phyloP scores from a whole-genome alignment of 768 basidiomycete species.

The Myochromella boudieri region DNA sequence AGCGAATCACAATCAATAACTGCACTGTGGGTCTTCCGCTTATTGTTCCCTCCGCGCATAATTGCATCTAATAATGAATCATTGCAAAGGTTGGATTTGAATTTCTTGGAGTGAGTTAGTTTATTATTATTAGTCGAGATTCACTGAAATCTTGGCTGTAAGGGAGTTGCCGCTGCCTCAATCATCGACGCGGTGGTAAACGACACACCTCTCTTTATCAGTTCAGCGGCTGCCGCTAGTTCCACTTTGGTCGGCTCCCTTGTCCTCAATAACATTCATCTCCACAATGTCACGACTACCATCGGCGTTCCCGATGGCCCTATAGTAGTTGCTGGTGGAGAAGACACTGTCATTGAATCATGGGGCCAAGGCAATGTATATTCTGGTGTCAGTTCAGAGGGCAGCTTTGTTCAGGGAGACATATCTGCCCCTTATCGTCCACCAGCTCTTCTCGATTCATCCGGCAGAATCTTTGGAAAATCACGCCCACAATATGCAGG shows the following conservation, averaged over 20 bases:
- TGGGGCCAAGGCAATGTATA: slow-evolving; percentile 46
- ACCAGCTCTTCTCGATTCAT: slow-evolving; percentile 49
- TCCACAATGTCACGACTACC: slow-evolving; percentile 58
- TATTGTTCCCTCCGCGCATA: not conserved
- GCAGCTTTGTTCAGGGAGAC: slow-evolving; percentile 48
- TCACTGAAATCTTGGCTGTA: not conserved
- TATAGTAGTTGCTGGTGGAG: slow-evolving; percentile 49
- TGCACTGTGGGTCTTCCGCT: slow-evolving; percentile 28
- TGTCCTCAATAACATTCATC: slow-evolving; percentile 59
- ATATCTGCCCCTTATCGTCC: slow-evolving; percentile 56
- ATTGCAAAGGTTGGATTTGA: slow-evolving; percentile 11
- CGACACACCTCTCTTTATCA: slow-evolving; percentile 62
- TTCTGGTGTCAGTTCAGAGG: slow-evolving; percentile 44
- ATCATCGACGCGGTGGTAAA: slow-evolving; percentile 61
- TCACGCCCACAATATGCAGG: slow-evolving; percentile 66
- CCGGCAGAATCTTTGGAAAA: slow-evolving; percentile 61
- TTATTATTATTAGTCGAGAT: not conserved
- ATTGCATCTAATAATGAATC: not conserved
- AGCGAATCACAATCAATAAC: slow-evolving; percentile 38
- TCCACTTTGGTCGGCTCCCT: slow-evolving; percentile 54
- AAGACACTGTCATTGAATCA: slow-evolving; percentile 55
- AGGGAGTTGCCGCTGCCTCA: slow-evolving; percentile 55
- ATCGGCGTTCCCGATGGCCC: slow-evolving; percentile 43
- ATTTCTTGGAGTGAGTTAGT: slow-evolving; percentile 4
- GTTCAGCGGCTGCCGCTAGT: slow-evolving; percentile 44